Percentiles rank a stretch among this genome's conserved stretches.
Conservation (phyloP, 768 basidiomycete genomes). For the Filobasidium floriforme region DNA sequence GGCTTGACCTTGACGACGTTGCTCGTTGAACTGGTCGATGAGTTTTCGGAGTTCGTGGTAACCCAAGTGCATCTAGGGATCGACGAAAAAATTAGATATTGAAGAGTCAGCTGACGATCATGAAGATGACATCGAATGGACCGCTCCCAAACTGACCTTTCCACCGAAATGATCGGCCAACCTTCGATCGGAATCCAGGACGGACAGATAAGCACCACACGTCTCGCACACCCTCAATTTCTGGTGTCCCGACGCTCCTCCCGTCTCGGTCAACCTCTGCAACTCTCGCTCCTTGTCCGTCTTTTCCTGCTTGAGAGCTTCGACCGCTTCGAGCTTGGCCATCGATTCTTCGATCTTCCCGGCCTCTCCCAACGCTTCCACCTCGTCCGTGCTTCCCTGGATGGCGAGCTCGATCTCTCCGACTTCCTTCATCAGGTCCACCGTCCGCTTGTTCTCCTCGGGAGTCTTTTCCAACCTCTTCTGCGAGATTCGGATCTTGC, state of each 20-base stretch:
- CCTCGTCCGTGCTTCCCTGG: slow-evolving; percentile 97
- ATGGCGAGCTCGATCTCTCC: slow-evolving; percentile 98
- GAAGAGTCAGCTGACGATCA: slow-evolving; percentile 11
- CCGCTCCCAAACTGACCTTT: slow-evolving; percentile 58
- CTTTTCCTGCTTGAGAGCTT: slow-evolving; percentile 94
- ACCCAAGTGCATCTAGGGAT: slow-evolving; percentile 87
- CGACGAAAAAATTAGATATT: not conserved
- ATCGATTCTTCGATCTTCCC: slow-evolving; percentile 99
- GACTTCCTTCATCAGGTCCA: slow-evolving; percentile 98
- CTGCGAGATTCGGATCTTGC: slow-evolving; percentile 87
- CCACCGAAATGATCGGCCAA: slow-evolving; percentile 99
- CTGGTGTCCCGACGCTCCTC: slow-evolving; percentile 98
- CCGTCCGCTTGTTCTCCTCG: slow-evolving; percentile 98
- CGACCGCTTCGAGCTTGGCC: slow-evolving; percentile 93
- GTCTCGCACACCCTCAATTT: slow-evolving; percentile 99
- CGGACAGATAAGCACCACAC: slow-evolving; percentile 97
- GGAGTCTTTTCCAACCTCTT: slow-evolving; percentile 96
- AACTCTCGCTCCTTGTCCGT: slow-evolving; percentile 92
- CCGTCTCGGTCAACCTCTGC: slow-evolving; percentile 92
- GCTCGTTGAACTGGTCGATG: slow-evolving; percentile 80
- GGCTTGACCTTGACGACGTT: slow-evolving; percentile 56
- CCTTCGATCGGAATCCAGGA: slow-evolving; percentile 95
- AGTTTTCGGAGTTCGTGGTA: slow-evolving; percentile 97
- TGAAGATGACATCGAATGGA: not conserved
- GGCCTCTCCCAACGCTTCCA: slow-evolving; percentile 89